Percentiles rank a stretch among this genome's conserved stretches.
Evolutionary conservation across 371 early-diverging fungal species (phyloP).

Genomic region (Mucor mucedo): DNA sequence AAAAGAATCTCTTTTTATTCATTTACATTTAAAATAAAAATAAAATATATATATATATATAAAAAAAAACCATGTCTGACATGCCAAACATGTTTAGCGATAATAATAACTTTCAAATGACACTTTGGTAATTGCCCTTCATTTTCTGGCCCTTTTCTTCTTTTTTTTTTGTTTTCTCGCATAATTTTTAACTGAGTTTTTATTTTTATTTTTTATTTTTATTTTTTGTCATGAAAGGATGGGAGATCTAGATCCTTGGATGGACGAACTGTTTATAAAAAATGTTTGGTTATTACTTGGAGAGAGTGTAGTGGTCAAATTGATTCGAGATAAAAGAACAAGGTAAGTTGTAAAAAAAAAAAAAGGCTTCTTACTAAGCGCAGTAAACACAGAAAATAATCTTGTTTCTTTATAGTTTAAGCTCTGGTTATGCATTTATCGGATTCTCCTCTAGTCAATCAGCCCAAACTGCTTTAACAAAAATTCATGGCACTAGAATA

Average conservation of each 20-base stretch:
- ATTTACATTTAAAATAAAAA: not conserved
- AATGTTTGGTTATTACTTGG: conserved; percentile 74
- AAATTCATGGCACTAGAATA: conserved; percentile 80
- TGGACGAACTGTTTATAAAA: conserved; percentile 79
- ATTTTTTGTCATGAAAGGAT: conserved; percentile 56
- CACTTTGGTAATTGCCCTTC: conserved; percentile 8
- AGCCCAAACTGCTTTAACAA: conserved; percentile 68
- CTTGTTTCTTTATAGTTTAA: conserved; percentile 40
- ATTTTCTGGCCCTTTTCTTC: not conserved
- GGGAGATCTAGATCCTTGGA: conserved; percentile 88
- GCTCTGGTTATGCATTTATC: conserved; percentile 81
- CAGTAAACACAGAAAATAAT: not conserved
- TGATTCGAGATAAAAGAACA: conserved; percentile 80
- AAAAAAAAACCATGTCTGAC: conserved; percentile 6
- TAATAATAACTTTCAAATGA: not conserved
- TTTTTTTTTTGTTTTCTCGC: not conserved
- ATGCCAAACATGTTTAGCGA: not conserved
- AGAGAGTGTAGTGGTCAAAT: conserved; percentile 80
- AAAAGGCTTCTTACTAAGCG: not conserved
- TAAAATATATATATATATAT: too few relatives aligned
- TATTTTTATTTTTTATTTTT: too few relatives aligned
- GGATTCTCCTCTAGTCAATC: conserved; percentile 64
- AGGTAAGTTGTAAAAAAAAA: not conserved
- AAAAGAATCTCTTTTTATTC: not conserved
- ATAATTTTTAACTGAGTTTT: not conserved